Percentiles rank a stretch among this genome's conserved stretches.
Evolutionary conservation across 2,329 filamentous ascomycete species (phyloP).

Genomic region (Neopestalotiopsis rosae): DNA sequence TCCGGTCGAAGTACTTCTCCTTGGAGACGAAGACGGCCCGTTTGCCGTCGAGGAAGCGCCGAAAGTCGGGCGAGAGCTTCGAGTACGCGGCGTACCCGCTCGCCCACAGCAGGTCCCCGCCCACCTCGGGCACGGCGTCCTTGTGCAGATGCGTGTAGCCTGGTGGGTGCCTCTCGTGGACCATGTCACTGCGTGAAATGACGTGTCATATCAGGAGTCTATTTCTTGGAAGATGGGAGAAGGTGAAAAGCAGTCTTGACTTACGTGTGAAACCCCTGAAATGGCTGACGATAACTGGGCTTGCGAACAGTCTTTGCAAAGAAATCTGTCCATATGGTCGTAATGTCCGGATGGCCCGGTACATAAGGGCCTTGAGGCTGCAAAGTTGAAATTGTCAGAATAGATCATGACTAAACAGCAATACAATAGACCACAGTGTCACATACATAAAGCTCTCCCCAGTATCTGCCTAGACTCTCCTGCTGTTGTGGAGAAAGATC

Average conservation of each 20-base stretch:
- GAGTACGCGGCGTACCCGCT: conserved; percentile 15
- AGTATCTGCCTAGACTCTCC: no score
- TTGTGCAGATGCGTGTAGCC: conserved; percentile 6
- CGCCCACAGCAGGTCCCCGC: conserved; percentile 15
- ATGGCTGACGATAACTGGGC: background rate
- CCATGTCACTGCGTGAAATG: background rate
- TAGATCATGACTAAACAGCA: no score
- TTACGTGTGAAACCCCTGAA: conserved; percentile 1
- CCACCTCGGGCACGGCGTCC: conserved; percentile 9
- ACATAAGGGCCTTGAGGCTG: background rate
- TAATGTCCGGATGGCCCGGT: background rate
- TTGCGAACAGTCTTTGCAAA: background rate
- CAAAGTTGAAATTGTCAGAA: no score
- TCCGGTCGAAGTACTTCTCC: background rate
- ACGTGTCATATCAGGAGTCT: background rate
- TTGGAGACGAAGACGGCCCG: background rate
- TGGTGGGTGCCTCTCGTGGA: background rate
- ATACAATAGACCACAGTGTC: no score
- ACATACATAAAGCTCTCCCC: no score
- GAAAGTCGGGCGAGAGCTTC: conserved; percentile 16
- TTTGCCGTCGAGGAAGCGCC: conserved; percentile 9
- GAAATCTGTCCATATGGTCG: background rate
- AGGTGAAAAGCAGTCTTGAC: background rate
- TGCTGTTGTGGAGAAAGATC: conserved; percentile 18
- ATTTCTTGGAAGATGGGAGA: background rate